Evolutionary conservation across 129 eudicot genomes (phyloP).

Genomic region (Logfia minima): DNA sequence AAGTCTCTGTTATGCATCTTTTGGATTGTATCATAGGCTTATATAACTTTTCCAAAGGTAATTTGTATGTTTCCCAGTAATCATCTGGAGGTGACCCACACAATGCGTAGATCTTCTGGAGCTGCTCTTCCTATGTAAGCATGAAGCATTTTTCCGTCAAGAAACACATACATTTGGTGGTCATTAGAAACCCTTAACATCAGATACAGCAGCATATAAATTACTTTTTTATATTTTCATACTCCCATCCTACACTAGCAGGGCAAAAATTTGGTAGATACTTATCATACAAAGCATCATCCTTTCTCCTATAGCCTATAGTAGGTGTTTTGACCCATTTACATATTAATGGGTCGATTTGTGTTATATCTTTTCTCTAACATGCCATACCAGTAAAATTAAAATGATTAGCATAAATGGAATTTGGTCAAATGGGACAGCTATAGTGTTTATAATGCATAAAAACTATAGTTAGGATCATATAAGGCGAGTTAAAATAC

Average conservation of each 20-base stretch:
- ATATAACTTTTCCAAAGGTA: slow-evolving; percentile 57
- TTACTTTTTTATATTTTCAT: too few species aligned
- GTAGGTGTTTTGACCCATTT: too few species aligned
- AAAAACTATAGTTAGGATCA: too few species aligned
- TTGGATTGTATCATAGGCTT: slow-evolving; percentile 52
- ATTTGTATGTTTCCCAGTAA: slow-evolving; percentile 56
- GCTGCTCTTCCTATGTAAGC: slow-evolving; percentile 50
- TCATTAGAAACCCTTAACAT: neutral
- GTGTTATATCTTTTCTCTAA: too few species aligned
- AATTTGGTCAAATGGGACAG: too few species aligned
- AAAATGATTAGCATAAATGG: too few species aligned
- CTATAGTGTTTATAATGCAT: too few species aligned
- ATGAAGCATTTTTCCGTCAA: neutral
- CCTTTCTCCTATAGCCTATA: too few species aligned
- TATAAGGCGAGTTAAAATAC: too few species aligned
- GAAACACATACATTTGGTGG: neutral
- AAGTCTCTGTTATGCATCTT: slow-evolving; percentile 48
- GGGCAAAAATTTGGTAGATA: neutral
- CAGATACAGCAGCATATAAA: too few species aligned
- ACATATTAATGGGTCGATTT: too few species aligned
- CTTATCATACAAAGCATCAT: neutral
- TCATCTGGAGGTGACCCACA: slow-evolving; percentile 70
- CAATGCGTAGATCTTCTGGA: slow-evolving; percentile 62
- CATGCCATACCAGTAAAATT: too few species aligned
- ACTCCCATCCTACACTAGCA: neutral